Conservation (phyloP, 208 protist genomes). For the Angomonas deanei region DNA sequence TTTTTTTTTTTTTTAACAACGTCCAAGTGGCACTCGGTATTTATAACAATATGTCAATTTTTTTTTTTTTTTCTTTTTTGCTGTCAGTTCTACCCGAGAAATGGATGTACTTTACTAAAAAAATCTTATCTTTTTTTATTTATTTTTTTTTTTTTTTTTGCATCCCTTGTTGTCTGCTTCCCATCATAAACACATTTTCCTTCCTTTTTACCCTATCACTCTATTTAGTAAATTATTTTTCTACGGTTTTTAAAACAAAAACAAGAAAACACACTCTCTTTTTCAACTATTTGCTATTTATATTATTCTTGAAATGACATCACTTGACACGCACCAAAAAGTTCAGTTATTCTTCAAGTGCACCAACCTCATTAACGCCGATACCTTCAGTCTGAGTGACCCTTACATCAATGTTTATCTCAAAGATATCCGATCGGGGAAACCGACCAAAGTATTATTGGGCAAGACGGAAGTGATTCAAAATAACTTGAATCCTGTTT, state of each 20-base stretch:
- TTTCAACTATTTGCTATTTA: neutral
- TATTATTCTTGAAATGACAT: neutral
- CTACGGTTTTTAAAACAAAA: neutral
- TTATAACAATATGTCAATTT: too few relatives aligned
- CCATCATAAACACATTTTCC: neutral
- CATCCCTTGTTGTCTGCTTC: neutral
- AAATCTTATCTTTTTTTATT: neutral
- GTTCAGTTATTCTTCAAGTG: slow-evolving; percentile 38
- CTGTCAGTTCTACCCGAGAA: too few relatives aligned
- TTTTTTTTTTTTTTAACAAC: too few relatives aligned
- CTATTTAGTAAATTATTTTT: slow-evolving; percentile 1
- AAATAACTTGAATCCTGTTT: slow-evolving; percentile 33
- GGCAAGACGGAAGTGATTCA: slow-evolving; percentile 24
- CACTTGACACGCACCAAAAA: slow-evolving; percentile 8
- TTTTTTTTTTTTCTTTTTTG: too few relatives aligned
- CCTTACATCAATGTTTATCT: slow-evolving; percentile 20
- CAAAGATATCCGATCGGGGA: neutral
- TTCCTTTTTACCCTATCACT: neutral
- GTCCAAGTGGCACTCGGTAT: too few relatives aligned
- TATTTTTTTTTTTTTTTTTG: slow-evolving; percentile 13
- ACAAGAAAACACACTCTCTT: neutral
- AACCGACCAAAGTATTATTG: neutral
- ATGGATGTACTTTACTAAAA: too few relatives aligned
- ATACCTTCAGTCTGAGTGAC: slow-evolving; percentile 21
- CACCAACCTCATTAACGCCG: slow-evolving; percentile 14